Conservation (phyloP, 768 basidiomycete genomes). For the Tylopilus rubrobrunneus region DNA sequence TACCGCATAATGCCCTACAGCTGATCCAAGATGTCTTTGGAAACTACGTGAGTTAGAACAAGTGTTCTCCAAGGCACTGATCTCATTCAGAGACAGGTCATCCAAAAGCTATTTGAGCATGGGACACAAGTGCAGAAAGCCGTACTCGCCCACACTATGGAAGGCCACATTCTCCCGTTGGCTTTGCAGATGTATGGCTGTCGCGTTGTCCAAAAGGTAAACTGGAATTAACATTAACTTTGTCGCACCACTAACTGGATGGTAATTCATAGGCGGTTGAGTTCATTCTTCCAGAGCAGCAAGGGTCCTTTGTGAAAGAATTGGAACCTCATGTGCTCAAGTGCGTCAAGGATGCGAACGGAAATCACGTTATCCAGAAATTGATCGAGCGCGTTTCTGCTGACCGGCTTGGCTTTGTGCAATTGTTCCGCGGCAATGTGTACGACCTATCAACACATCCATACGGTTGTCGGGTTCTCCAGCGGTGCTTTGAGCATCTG, state of each 20-base stretch:
- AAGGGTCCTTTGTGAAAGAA: conserved; percentile 69
- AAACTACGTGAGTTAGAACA: conserved; percentile 69
- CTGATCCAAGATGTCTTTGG: conserved; percentile 93
- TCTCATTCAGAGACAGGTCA: conserved; percentile 51
- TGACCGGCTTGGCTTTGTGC: conserved; percentile 73
- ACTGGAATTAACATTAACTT: neutral
- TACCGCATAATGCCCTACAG: conserved; percentile 67
- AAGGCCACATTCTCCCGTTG: conserved; percentile 69
- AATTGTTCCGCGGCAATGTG: conserved; percentile 72
- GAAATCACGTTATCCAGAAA: conserved; percentile 95
- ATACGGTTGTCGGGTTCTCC: conserved; percentile 93
- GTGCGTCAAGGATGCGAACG: conserved; percentile 88
- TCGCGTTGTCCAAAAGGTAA: conserved; percentile 89
- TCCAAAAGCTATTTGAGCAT: conserved; percentile 91
- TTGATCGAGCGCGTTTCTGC: conserved; percentile 76
- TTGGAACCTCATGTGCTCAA: conserved; percentile 75
- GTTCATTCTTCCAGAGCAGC: conserved; percentile 72
- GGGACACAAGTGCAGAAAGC: conserved; percentile 75
- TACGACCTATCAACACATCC: conserved; percentile 81
- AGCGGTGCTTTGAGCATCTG: conserved; percentile 86
- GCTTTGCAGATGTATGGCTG: conserved; percentile 96
- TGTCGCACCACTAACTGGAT: conserved; percentile 3
- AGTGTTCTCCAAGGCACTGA: neutral
- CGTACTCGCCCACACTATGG: conserved; percentile 66
- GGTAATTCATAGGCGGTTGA: conserved; percentile 67